Evolutionary conservation across 106 monocot genomes (phyloP).

Genomic region (Platanthera zijinensis): DNA sequence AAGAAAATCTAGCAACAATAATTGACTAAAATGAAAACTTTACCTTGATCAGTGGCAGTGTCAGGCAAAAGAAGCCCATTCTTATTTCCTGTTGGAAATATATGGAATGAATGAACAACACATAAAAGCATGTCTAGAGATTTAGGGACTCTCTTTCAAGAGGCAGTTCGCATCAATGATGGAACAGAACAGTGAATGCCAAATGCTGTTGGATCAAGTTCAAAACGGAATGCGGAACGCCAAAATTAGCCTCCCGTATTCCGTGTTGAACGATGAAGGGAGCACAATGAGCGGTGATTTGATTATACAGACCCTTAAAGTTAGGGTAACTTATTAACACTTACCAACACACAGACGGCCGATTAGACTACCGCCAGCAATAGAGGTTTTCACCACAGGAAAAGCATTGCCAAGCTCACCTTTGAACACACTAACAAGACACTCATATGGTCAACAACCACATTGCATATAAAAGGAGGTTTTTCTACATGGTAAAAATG

Average conservation of each 20-base stretch:
- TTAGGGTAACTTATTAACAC: conserved; percentile 4
- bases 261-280: too few relatives aligned
- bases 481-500: too few relatives aligned
- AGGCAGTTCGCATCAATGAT: too few relatives aligned
- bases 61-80: conserved; percentile 94
- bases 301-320: not conserved
- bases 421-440: conserved; percentile 45
- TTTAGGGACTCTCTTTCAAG: too few relatives aligned
- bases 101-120: not conserved
- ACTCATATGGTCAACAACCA: not conserved
- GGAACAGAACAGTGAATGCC: too few relatives aligned
- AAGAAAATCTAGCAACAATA: too few relatives aligned
- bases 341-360: conserved; percentile 87
- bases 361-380: conserved; percentile 64
- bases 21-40: not conserved
- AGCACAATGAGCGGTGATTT: too few relatives aligned
- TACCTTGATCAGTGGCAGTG: conserved; percentile 92
- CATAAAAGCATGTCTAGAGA: not conserved
- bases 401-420: conserved; percentile 60
- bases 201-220: too few relatives aligned
- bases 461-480: not conserved
- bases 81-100: conserved; percentile 64
- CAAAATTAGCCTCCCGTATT: too few relatives aligned
- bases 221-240: too few relatives aligned
- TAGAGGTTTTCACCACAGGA: conserved; percentile 70